Conservation (phyloP, 345 rosid genomes). For the Trapa incisa region DNA sequence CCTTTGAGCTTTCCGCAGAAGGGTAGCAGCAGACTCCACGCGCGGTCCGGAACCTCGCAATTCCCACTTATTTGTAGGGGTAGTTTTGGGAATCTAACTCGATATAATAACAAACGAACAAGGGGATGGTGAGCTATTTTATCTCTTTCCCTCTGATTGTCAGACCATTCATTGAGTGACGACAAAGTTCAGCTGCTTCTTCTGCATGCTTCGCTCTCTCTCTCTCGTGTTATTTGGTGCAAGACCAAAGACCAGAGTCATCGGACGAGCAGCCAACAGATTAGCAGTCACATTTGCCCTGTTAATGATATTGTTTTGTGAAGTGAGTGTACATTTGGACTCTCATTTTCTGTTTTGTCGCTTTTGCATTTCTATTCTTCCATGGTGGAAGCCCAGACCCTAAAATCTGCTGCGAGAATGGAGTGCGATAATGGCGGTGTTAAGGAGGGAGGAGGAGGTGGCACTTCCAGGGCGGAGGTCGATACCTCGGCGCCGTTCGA, state of each 20-base stretch:
- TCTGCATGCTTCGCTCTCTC: background rate
- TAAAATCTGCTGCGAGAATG: background rate
- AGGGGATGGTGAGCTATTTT: no score
- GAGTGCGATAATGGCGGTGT: constrained; percentile 9
- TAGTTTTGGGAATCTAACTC: background rate
- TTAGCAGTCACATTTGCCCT: background rate
- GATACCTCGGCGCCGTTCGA: constrained; percentile 85
- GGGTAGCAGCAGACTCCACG: background rate
- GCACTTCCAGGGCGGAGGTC: constrained; percentile 40
- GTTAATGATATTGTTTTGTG: background rate
- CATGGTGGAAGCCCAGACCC: constrained; percentile 6
- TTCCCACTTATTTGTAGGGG: background rate
- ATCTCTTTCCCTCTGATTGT: no score
- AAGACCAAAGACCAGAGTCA: background rate
- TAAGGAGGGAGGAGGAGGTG: background rate
- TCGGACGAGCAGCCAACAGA: background rate
- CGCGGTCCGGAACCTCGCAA: background rate
- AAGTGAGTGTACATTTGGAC: background rate
- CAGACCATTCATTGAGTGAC: no score
- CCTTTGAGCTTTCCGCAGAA: background rate
- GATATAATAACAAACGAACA: background rate
- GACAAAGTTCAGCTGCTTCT: background rate
- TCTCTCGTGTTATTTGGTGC: background rate
- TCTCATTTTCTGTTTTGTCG: background rate
- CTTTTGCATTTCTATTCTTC: background rate